phyloP scores from a whole-genome alignment of 176 grass and related monocot genomes.

The Oryza brachyantha region DNA sequence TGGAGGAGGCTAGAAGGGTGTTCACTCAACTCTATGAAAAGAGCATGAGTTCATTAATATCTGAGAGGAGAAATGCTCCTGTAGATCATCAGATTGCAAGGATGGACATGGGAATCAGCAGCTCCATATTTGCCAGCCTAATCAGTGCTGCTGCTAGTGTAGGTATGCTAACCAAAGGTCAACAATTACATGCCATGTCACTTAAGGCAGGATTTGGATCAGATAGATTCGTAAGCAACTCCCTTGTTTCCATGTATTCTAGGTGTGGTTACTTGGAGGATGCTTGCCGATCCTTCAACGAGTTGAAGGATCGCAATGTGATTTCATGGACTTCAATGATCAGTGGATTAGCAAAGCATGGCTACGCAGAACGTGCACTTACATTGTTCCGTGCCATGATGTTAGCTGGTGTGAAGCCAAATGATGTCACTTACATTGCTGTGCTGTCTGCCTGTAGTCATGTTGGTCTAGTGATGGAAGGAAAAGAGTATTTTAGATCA shows the following conservation, averaged over 20 bases:
- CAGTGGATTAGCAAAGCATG: conserved; percentile 85
- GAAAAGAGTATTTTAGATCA: conserved; percentile 64
- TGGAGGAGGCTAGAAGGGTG: conserved; percentile 56
- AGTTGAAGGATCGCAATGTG: conserved; percentile 67
- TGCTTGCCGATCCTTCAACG: conserved; percentile 51
- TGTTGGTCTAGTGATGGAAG: conserved; percentile 63
- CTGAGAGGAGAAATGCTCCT: conserved; percentile 27
- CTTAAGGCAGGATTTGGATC: conserved; percentile 66
- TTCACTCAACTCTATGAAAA: conserved; percentile 60
- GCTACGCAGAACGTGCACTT: conserved; percentile 48
- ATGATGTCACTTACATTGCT: conserved; percentile 78
- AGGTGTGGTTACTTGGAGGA: conserved; percentile 79
- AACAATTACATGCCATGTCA: conserved; percentile 70
- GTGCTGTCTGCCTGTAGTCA: conserved; percentile 87
- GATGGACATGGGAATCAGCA: conserved; percentile 49
- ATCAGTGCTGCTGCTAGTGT: conserved; percentile 72
- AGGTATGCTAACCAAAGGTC: conserved; percentile 68
- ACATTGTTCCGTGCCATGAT: conserved; percentile 62
- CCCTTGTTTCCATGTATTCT: conserved; percentile 89
- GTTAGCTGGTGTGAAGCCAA: conserved; percentile 57
- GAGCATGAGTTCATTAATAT: conserved; percentile 46
- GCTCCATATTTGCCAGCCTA: conserved; percentile 79
- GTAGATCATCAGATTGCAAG: conserved; percentile 41
- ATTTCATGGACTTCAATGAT: conserved; percentile 95
- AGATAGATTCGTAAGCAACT: conserved; percentile 61